These are phyloP conservation scores for Vitis amurensis DNA, from an alignment of 164 flowering plant genomes.

Conservation along the genomic window DNA sequence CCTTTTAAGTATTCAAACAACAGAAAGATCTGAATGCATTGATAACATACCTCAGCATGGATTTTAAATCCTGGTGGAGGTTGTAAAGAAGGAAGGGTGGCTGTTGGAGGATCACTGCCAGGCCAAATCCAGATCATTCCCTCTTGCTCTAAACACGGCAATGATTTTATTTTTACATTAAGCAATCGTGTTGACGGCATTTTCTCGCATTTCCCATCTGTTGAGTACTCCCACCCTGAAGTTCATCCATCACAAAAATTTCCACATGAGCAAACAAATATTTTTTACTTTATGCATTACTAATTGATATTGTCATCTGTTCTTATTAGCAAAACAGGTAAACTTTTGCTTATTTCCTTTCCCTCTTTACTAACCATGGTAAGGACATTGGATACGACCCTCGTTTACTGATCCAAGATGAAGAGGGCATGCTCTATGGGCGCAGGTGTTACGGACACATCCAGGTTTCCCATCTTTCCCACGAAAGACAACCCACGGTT, in stretches of 20 bases:
- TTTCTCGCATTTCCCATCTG: constrained; percentile 95
- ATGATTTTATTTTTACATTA: constrained; percentile 67
- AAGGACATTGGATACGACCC: constrained; percentile 94
- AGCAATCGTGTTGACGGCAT: constrained; percentile 87
- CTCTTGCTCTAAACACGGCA: constrained; percentile 90
- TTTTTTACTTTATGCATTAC: background rate
- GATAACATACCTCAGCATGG: constrained; percentile 78
- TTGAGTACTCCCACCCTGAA: constrained; percentile 95
- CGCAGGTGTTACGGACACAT: constrained; percentile 93
- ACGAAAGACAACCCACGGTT: constrained; percentile 93
- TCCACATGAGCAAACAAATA: no score
- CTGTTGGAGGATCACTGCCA: constrained; percentile 79
- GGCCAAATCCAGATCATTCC: constrained; percentile 99
- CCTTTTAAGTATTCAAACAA: background rate
- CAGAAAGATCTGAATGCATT: background rate
- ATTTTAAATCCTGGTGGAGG: constrained; percentile 88
- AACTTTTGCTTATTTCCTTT: background rate
- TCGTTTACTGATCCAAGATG: constrained; percentile 91
- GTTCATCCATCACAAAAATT: constrained; percentile 2
- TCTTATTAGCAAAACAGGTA: background rate
- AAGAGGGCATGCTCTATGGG: constrained; percentile 98
- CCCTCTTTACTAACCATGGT: constrained; percentile 72
- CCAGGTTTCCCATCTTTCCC: constrained; percentile 96
- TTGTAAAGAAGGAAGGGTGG: constrained; percentile 70
- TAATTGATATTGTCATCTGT: no score